phyloP scores from a whole-genome alignment of 345 rosid genomes.

The Eucalyptus dawsonii region DNA sequence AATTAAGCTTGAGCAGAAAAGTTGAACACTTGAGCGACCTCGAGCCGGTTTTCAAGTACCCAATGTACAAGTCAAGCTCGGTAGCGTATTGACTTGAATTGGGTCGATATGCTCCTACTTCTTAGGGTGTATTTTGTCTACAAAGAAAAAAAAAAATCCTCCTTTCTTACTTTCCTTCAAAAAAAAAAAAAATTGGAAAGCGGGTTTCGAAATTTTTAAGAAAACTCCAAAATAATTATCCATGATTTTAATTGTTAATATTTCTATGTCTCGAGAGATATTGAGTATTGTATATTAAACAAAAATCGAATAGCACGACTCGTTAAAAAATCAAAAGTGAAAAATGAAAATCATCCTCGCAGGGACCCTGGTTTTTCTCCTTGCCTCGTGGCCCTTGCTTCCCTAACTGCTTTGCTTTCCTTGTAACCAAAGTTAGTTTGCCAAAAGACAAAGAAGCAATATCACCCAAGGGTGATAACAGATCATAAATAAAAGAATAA shows the following conservation, averaged over 20 bases:
- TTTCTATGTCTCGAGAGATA: not conserved
- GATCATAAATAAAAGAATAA: not conserved
- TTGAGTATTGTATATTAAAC: not conserved
- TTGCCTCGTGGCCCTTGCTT: not conserved
- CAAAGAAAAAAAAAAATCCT: not conserved
- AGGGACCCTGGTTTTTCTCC: not conserved
- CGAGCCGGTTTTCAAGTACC: not conserved
- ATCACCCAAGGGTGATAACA: not conserved
- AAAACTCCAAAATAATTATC: not conserved
- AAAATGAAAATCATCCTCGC: not conserved
- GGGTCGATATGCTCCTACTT: not conserved
- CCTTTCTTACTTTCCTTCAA: not conserved
- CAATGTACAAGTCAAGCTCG: not conserved
- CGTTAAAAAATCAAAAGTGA: not conserved
- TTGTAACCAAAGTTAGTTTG: not conserved
- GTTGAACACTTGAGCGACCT: not conserved
- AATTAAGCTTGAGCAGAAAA: not conserved
- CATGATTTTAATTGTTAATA: not conserved
- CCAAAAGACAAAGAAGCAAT: not conserved
- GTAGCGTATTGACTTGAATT: not conserved
- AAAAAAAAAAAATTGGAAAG: not conserved
- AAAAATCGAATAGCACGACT: not conserved
- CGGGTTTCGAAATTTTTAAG: not conserved
- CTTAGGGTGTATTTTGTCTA: not conserved
- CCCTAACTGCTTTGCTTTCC: not conserved